Base-by-base conservation (phyloP, 108 stramenopile genomes). In the Nannochloropsis salina region DNA sequence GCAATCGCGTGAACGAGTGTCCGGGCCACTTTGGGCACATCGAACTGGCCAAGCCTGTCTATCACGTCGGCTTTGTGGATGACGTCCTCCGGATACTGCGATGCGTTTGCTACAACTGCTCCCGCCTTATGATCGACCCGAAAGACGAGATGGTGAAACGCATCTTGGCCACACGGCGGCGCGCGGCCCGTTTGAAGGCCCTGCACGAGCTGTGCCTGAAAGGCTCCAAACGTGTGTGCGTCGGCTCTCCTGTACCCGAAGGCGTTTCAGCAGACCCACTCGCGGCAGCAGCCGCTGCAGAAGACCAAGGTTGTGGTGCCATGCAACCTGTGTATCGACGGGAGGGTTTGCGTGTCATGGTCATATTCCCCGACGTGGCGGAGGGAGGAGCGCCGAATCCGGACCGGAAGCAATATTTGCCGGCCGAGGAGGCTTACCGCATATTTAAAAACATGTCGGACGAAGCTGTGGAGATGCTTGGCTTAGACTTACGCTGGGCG, bases 11-110 rank as follows among this genome's bases (percentile, higher is more conserved):
- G 80, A 88, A 85, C 87, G 95, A 96, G 47, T 94, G 97, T 88
- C 98, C 97, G 5, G 97, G 98, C 84, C 96, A 99, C 90, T 99
- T 99, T 87, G 98, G 98, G 18, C 98, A 99, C 93, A 93, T 99
- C 83, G 96, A 99, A 86, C 89, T 98, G 80, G 97, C 97, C 47
- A 86, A 93, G 45, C 96, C 98, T 22, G 97, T 98, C 45, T 99
- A 96, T 86, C 99, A 99, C 88, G 93, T 95, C 85, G 99, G 99
- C 43, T 98, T 97, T 84, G 86, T 98, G 85, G 93, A 97, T 84
- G 90, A 93, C 9, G 94, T 93, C 9, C 89, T 98, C 44, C 96
- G 95, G 91, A 90, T 95, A 9, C 88, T 98, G 86, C 91, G 97
- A 8, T 98, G 97, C 88, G 95, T 98, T 8, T 99, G 98, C 90